Conservation (phyloP, 208 protist genomes). For the Leishmania braziliensis region DNA sequence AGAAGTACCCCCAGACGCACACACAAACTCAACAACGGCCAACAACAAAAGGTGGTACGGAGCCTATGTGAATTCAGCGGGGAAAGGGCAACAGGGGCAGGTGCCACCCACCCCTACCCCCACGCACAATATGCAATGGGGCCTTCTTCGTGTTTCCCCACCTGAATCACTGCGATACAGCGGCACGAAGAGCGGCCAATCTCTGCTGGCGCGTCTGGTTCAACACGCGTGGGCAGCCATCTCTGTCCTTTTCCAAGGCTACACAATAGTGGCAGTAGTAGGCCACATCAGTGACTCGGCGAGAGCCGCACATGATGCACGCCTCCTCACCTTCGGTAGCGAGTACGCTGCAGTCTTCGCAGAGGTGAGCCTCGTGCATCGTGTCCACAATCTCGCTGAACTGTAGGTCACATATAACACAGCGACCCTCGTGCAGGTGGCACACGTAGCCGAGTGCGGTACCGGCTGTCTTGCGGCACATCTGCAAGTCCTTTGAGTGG, state of each 20-base stretch:
- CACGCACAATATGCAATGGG: background rate
- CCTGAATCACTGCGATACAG: constrained; percentile 18
- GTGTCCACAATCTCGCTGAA: constrained; percentile 73
- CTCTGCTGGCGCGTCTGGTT: constrained; percentile 81
- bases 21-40: background rate
- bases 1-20: background rate
- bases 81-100: background rate
- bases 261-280: constrained; percentile 91
- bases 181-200: constrained; percentile 45
- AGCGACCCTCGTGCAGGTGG: constrained; percentile 86
- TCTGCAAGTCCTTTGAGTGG: constrained; percentile 85
- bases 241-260: constrained; percentile 86
- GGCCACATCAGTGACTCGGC: constrained; percentile 64
- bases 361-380: constrained; percentile 84
- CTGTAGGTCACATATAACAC: constrained; percentile 87
- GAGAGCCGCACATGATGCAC: constrained; percentile 86
- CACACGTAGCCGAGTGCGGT: constrained; percentile 77
- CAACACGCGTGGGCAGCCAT: constrained; percentile 86
- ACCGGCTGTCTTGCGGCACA: constrained; percentile 89
- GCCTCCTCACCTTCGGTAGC: constrained; percentile 67
- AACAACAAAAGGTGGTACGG: background rate
- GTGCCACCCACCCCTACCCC: background rate
- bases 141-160: background rate
- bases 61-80: background rate
- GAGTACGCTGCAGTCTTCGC: constrained; percentile 86